Conservation (phyloP, 768 basidiomycete genomes). For the Exidia glandulosa region DNA sequence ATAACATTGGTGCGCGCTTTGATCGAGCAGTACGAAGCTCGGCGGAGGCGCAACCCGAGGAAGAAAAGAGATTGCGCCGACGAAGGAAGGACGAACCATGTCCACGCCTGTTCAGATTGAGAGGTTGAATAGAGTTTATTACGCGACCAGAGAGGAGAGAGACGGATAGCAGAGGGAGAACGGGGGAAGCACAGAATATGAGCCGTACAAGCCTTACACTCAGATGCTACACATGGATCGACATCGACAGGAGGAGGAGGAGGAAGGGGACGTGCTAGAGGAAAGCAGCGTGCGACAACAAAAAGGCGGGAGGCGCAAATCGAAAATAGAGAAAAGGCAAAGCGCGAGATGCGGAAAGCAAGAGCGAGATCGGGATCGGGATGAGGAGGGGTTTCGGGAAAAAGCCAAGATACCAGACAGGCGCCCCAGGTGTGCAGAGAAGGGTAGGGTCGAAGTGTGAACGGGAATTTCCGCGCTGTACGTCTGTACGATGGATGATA, state of each 20-base stretch:
- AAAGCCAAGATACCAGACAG: not conserved
- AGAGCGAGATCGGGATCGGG: not conserved
- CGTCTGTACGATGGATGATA: not conserved
- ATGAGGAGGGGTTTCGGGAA: not conserved
- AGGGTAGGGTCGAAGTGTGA: no score
- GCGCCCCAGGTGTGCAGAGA: no score
- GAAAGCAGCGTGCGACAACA: not conserved
- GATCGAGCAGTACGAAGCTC: no score
- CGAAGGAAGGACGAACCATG: no score
- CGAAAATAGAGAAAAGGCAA: not conserved
- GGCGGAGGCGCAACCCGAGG: no score
- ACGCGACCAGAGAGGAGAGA: not conserved
- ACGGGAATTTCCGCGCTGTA: not conserved
- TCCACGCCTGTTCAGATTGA: no score
- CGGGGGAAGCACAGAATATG: not conserved
- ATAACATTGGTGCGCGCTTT: no score
- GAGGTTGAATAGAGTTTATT: not conserved
- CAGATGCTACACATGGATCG: not conserved
- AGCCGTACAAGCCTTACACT: conserved; percentile 1
- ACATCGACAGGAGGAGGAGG: not conserved
- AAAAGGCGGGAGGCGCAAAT: not conserved
- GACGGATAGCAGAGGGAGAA: not conserved
- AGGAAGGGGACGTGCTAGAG: not conserved
- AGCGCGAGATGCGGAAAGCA: not conserved
- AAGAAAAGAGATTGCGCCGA: no score